Conservation (phyloP, 805 yeast genomes). For the Metschnikowia gelsemii region DNA sequence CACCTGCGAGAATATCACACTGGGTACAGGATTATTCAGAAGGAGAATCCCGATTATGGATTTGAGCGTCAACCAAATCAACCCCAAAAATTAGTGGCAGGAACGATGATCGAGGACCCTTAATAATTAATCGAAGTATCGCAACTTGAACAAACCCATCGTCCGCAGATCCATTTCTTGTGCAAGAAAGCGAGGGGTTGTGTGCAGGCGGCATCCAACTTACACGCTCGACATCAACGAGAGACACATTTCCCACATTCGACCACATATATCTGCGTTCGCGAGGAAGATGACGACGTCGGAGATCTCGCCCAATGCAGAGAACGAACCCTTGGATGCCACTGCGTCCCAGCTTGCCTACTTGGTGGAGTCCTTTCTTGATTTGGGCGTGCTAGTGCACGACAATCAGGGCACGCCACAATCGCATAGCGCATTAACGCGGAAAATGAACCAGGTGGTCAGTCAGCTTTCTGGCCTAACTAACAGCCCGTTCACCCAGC, state of each 20-base stretch:
- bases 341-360: constrained; percentile 33
- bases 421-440: constrained; percentile 52
- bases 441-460: constrained; percentile 43
- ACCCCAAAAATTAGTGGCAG: no score
- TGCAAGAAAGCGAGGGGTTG: no score
- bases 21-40: background rate
- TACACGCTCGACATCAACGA: background rate
- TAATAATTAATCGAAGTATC: no score
- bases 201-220: no score
- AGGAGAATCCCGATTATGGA: no score
- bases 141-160: no score
- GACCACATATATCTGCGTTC: background rate
- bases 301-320: constrained; percentile 21
- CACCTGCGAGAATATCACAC: background rate
- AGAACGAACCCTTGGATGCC: constrained; percentile 31
- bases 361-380: constrained; percentile 73
- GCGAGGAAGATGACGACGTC: constrained; percentile 32
- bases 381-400: constrained; percentile 87
- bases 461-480: constrained; percentile 38
- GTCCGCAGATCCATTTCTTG: no score
- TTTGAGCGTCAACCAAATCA: no score
- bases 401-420: constrained; percentile 89
- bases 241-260: constrained; percentile 1
- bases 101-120: no score
- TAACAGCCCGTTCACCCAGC: constrained; percentile 31